Percentiles rank a stretch among this genome's conserved stretches.
Conservation (phyloP, 2,329 filamentous ascomycete genomes). For the Exophiala mesophila region DNA sequence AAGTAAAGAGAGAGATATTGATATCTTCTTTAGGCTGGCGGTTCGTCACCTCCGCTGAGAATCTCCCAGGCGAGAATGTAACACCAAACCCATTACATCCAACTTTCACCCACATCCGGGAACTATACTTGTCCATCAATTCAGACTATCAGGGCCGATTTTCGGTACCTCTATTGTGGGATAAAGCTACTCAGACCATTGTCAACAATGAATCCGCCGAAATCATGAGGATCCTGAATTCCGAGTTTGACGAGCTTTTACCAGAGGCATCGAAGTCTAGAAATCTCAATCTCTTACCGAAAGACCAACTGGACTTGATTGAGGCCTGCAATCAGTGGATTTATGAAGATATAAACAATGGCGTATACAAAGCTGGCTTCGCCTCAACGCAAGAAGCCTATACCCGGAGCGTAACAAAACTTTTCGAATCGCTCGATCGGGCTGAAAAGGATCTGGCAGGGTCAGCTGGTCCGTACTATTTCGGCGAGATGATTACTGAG, state of each 20-base stretch:
- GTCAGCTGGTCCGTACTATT: conserved; percentile 57
- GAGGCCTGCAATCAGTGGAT: conserved; percentile 72
- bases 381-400: conserved; percentile 73
- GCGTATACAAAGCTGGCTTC: conserved; percentile 58
- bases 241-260: conserved; percentile 66
- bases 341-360: conserved; percentile 57
- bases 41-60: background rate
- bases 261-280: conserved; percentile 49
- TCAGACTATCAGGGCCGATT: conserved; percentile 66
- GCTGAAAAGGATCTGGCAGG: conserved; percentile 61
- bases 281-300: conserved; percentile 60
- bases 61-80: background rate
- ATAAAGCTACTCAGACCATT: conserved; percentile 67
- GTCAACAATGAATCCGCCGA: conserved; percentile 84
- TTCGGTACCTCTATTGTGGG: conserved; percentile 77
- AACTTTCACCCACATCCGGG: conserved; percentile 63
- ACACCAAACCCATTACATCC: conserved; percentile 49
- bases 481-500: conserved; percentile 68
- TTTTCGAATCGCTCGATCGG: conserved; percentile 69
- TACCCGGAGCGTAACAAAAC: conserved; percentile 59
- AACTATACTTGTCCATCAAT: conserved; percentile 69
- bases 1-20: background rate
- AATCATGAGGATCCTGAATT: conserved; percentile 76
- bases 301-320: conserved; percentile 56
- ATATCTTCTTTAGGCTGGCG: background rate